Percentiles rank a stretch among this genome's conserved stretches.
These are phyloP conservation scores for Penicillium psychrofluorescens DNA, from an alignment of 495 filamentous ascomycete species.

Conservation along the genomic window DNA sequence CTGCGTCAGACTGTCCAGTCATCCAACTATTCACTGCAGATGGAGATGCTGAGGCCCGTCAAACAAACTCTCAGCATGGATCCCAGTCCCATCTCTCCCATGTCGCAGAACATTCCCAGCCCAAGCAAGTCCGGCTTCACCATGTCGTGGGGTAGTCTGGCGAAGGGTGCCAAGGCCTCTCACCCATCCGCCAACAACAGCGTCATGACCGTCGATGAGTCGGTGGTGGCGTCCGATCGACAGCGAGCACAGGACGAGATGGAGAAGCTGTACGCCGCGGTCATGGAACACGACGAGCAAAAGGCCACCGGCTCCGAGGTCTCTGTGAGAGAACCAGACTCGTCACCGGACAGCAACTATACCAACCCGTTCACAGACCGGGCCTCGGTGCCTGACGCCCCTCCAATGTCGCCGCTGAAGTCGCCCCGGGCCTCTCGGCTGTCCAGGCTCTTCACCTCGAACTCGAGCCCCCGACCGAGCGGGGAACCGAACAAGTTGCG, in stretches of 20 bases:
- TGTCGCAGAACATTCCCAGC: conserved; percentile 33
- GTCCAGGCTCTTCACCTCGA: conserved; percentile 46
- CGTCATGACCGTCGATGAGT: conserved; percentile 62
- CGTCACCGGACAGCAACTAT: conserved; percentile 27
- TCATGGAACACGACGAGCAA: conserved; percentile 80
- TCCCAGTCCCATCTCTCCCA: conserved; percentile 39
- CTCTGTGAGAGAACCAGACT: conserved; percentile 10
- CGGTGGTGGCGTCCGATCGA: conserved; percentile 64
- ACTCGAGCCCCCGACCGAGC: conserved; percentile 48
- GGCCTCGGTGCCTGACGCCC: conserved; percentile 11
- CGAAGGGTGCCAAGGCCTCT: conserved; percentile 24
- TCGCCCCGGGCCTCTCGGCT: conserved; percentile 29
- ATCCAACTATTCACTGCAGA: conserved; percentile 45
- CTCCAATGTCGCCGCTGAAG: conserved; percentile 13
- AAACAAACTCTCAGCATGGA: conserved; percentile 42
- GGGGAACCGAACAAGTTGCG: conserved; percentile 32
- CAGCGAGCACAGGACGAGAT: conserved; percentile 69
- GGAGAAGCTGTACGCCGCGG: conserved; percentile 83
- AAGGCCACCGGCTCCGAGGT: conserved; percentile 39
- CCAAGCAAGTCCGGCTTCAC: conserved; percentile 27
- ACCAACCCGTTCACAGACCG: conserved; percentile 36
- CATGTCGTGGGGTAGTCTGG: conserved; percentile 36
- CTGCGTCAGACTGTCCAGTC: conserved; percentile 47
- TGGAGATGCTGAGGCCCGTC: conserved; percentile 56
- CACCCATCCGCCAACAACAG: conserved; percentile 39